A percentile compares a stretch with the other conserved stretches of the same genome.
These are phyloP conservation scores for Apophysomyces variabilis DNA, from an alignment of 371 early-diverging fungal species.

Conservation along the genomic window DNA sequence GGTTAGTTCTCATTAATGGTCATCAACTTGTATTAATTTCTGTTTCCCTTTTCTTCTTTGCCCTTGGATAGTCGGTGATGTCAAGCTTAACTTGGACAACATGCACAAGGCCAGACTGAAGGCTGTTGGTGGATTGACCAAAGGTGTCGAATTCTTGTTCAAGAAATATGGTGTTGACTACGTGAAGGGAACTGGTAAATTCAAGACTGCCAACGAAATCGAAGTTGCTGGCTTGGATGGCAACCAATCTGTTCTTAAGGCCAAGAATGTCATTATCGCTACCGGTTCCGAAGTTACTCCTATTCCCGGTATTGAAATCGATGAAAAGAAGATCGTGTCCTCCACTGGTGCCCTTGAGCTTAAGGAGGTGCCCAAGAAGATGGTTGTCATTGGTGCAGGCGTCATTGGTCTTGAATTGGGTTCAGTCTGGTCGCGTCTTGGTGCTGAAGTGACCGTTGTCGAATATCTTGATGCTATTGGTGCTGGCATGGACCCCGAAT, in stretches of 20 bases:
- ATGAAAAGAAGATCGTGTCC: slow-evolving; percentile 95
- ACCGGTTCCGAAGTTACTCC: slow-evolving; percentile 96
- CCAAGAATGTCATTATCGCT: slow-evolving; percentile 97
- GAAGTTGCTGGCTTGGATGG: slow-evolving; percentile 86
- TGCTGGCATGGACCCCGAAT: slow-evolving; percentile 96
- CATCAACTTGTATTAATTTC: neutral
- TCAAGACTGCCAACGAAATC: slow-evolving; percentile 80
- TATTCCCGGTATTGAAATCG: slow-evolving; percentile 93
- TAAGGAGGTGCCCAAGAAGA: slow-evolving; percentile 93
- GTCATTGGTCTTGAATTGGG: slow-evolving; percentile 98
- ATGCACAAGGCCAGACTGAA: slow-evolving; percentile 94
- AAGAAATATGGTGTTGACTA: slow-evolving; percentile 97
- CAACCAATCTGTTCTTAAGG: slow-evolving; percentile 64
- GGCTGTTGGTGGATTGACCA: slow-evolving; percentile 87
- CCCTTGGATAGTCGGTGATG: slow-evolving; percentile 64
- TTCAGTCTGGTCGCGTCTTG: slow-evolving; percentile 96
- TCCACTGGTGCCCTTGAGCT: slow-evolving; percentile 97
- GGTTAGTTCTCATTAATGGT: slow-evolving; percentile 36
- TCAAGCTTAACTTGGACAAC: slow-evolving; percentile 82
- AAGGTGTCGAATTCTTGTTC: slow-evolving; percentile 94
- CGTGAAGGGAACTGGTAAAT: slow-evolving; percentile 90
- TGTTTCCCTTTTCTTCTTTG: no score
- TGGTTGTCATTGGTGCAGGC: slow-evolving; percentile 99
- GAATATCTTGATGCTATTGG: slow-evolving; percentile 95
- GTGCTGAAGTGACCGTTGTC: slow-evolving; percentile 95